Percentiles rank a stretch among this genome's conserved stretches.
Conservation (phyloP, 495 filamentous ascomycete species). For the Xylaria telfairii region DNA sequence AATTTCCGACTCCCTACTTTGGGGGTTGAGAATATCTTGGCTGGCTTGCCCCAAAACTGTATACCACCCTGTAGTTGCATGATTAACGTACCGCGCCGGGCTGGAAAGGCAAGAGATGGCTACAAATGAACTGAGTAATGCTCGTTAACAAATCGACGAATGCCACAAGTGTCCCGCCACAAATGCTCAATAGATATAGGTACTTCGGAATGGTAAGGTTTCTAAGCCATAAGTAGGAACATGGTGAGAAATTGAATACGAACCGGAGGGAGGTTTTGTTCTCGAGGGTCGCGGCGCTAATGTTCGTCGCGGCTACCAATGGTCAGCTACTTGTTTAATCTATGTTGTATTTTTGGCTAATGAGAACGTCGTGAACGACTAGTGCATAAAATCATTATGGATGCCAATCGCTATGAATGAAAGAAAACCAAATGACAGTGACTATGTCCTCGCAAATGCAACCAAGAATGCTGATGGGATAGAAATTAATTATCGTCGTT, state of each 20-base stretch:
- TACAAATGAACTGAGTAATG: no score
- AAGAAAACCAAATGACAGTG: not conserved
- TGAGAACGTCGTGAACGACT: not conserved
- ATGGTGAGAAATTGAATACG: no score
- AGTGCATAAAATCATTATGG: not conserved
- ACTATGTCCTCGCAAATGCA: constrained; percentile 15
- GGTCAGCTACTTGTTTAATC: not conserved
- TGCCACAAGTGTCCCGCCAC: no score
- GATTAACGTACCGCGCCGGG: no score
- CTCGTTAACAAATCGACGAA: no score
- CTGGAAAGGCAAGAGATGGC: no score
- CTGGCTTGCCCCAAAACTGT: not conserved
- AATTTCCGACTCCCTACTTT: not conserved
- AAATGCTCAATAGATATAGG: no score
- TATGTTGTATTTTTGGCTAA: not conserved
- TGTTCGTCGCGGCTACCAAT: not conserved
- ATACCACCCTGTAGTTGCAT: no score
- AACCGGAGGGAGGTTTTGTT: not conserved
- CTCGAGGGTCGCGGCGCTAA: no score
- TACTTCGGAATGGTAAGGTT: no score
- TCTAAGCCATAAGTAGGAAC: no score
- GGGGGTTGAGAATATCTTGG: not conserved
- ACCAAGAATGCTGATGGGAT: not conserved
- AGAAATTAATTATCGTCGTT: constrained; percentile 18
- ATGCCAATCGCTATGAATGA: constrained; percentile 1